phyloP scores from a whole-genome alignment of 2,329 filamentous ascomycete species.

The Pestalotiopsis sp. region DNA sequence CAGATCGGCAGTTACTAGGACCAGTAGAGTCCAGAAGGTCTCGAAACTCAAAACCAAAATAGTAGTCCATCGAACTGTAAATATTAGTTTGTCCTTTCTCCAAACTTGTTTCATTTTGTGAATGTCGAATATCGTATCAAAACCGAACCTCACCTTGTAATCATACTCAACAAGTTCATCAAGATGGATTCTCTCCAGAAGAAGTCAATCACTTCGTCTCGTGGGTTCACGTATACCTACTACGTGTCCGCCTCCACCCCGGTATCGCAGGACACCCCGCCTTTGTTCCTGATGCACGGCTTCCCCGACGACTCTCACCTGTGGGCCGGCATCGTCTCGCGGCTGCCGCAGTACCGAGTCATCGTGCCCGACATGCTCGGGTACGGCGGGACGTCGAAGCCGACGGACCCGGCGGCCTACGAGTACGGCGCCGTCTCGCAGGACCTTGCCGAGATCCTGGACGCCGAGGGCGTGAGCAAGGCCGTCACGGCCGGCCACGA shows the following conservation, averaged over 20 bases:
- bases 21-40: too few relatives aligned
- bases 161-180: neutral
- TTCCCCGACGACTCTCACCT: constrained; percentile 49
- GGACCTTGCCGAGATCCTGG: constrained; percentile 43
- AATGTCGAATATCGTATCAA: neutral
- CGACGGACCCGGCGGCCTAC: constrained; percentile 38
- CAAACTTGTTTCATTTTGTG: neutral
- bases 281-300: constrained; percentile 48
- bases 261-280: constrained; percentile 25
- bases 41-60: too few relatives aligned
- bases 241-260: constrained; percentile 31
- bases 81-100: too few relatives aligned
- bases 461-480: constrained; percentile 35
- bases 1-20: too few relatives aligned
- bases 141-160: neutral
- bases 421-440: constrained; percentile 35
- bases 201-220: constrained; percentile 31
- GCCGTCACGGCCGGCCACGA: constrained; percentile 51
- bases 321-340: constrained; percentile 41
- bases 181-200: constrained; percentile 26
- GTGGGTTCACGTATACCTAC: constrained; percentile 42
- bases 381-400: constrained; percentile 42
- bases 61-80: too few relatives aligned
- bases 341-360: constrained; percentile 30
- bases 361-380: constrained; percentile 41